A percentile compares a stretch with the other conserved stretches of the same genome.
phyloP scores from a whole-genome alignment of 306 rosid genomes.

The Vachellia collinsii region DNA sequence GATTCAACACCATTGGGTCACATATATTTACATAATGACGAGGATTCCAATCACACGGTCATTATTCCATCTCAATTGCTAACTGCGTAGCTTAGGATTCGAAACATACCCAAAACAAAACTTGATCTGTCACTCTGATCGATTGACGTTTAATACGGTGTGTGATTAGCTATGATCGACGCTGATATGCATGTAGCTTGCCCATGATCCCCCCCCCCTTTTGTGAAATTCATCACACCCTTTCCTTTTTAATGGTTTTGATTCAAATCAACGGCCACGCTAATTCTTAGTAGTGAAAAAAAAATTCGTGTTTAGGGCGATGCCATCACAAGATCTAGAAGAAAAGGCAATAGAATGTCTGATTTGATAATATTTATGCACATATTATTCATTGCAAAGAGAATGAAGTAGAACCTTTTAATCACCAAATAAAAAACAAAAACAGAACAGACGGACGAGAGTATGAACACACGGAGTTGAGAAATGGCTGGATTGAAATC shows the following conservation, averaged over 20 bases:
- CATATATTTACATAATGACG: too few species aligned
- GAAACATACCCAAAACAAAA: background rate
- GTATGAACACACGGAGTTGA: background rate
- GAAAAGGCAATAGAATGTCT: background rate
- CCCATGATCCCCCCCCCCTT: too few species aligned
- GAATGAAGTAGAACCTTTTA: background rate
- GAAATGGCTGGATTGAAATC: conserved; percentile 24
- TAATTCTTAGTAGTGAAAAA: background rate
- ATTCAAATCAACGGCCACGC: background rate
- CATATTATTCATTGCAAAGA: background rate
- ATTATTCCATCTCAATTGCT: background rate
- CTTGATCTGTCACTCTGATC: background rate
- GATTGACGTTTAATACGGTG: too few species aligned
- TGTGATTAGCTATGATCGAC: background rate
- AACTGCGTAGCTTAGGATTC: too few species aligned
- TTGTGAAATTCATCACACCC: too few species aligned
- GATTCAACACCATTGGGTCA: background rate
- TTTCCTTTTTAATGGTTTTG: too few species aligned
- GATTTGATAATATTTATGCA: background rate
- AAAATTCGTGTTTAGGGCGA: background rate
- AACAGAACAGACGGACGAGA: background rate
- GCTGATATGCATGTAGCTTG: too few species aligned
- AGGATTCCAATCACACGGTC: too few species aligned
- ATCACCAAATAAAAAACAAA: background rate
- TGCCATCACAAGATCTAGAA: background rate